Base-by-base conservation (phyloP, 257 asterid species). In the Petrea volubilis region DNA sequence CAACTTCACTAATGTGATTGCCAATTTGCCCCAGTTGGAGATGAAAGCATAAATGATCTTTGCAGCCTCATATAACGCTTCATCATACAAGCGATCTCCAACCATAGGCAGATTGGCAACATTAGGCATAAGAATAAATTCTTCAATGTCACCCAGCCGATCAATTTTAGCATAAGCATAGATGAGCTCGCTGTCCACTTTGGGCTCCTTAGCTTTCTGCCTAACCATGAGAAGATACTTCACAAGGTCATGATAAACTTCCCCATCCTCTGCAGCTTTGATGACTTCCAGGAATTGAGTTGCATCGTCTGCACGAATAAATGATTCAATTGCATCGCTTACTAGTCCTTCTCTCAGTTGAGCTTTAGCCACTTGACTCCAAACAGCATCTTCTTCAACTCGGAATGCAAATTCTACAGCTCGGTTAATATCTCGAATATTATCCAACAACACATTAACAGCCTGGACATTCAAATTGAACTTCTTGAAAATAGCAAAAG, bases 281-380 rank as follows among this genome's bases (percentile, higher is more conserved):
- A 95, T 95, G 51, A 95, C 99, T 79, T 92, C 98, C 85, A 95
- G 75, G 71, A 95, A 90, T 28, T 86, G 85, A 67, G 97, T 95
- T 67, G 93, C 87, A 55, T 95, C 99, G 44, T 90, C 98, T 68
- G 99, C 99, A 64, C 98, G 96, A 72, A 95, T 95, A 74, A 92
- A 95, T 27, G 99, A 95, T 64, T 92, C 99, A 50, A 95, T 95
- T 62, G 99, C 99, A 78, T 95, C 99, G 57, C 98, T 92, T 47
- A 92, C 96, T 51, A 95, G 82, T 80, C 99, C 99, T 75, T 95
- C 99, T 81, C 96, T 82, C 41, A 95, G 94, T 77, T 95, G 99
- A 74, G 99, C 93, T 85, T 79, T 95, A 84, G 93, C 99, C 62
- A 95, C 99, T 76, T 90, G 98, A 64, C 99, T 95, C 99, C 99